Base-by-base conservation (phyloP, 768 basidiomycete species). In the Lactarius trivialis region DNA sequence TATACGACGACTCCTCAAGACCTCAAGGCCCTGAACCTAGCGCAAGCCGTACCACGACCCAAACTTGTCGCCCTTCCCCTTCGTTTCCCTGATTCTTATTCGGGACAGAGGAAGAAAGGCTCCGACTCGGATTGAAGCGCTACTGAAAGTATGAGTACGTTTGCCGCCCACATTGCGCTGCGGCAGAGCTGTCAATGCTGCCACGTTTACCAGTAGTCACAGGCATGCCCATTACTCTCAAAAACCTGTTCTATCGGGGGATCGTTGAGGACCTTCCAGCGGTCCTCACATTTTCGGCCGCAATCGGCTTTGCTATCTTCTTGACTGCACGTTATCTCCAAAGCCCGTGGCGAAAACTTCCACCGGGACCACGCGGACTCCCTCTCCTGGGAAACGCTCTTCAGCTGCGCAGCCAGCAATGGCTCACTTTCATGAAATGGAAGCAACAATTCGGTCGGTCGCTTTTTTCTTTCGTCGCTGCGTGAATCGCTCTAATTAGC, bases 341-440 rank as follows among this genome's bases (percentile, higher is more conserved):
- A 36, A 66, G 65, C 39, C 65, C 65, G 41, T 66, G 63, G 63
- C 65, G 65, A 21, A 58, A 60, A 34, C 53, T 65, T 19, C 65
- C 65, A 19, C 65, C 65, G 1, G 65, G 65, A 7, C 65, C 65
- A 39, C 52, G 17, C 21, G 63, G 65, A 24, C 14, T 66, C 26
- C 65, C 65, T 48, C 49, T 64, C n/a, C 1, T 66, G 14, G 65
- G 65, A 2, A 66, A 64, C 19, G 49, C 59, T 24, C 55, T 66
- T 17, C 26, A 65, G 0, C 43, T 66, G 48, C 57, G 62, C 21
- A 64, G 50, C 49, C 39, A 64, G 14, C 65, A 62, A 28, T 66
- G 65, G 65, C 63, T 66, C 11, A 64, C 48, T 30, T 66, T 62
- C 39, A 58, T 51, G 54, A 55, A 54, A 24, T 66, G 63, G 63